Evolutionary conservation across 2,329 filamentous ascomycete genomes (phyloP).

Genomic region (Xylariaceae sp.): DNA sequence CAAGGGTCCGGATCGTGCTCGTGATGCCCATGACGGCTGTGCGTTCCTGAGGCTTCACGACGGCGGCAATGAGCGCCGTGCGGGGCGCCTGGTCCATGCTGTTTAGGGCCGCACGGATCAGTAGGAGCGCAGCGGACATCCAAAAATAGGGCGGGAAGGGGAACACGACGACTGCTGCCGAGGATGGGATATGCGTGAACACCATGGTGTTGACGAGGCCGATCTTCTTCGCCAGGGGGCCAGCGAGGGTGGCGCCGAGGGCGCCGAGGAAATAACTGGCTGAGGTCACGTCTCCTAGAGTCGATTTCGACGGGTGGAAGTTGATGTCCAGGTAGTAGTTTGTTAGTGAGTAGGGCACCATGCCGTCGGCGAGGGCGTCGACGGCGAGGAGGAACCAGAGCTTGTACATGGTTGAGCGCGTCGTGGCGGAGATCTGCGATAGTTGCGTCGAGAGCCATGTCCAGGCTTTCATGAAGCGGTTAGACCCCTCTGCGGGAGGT

Average conservation of each 20-base stretch:
- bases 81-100: slow-evolving; percentile 66
- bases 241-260: slow-evolving; percentile 51
- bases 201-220: slow-evolving; percentile 62
- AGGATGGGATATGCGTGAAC: slow-evolving; percentile 58
- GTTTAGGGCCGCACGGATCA: slow-evolving; percentile 57
- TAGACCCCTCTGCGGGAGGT: slow-evolving; percentile 11
- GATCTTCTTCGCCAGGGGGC: slow-evolving; percentile 51
- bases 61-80: slow-evolving; percentile 60
- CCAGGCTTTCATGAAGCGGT: slow-evolving; percentile 16
- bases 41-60: slow-evolving; percentile 58
- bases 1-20: slow-evolving; percentile 53
- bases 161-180: slow-evolving; percentile 55
- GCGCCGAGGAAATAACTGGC: slow-evolving; percentile 49
- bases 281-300: slow-evolving; percentile 55
- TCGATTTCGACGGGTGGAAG: slow-evolving; percentile 51
- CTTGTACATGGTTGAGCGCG: slow-evolving; percentile 55
- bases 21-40: slow-evolving; percentile 69
- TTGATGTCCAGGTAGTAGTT: slow-evolving; percentile 55
- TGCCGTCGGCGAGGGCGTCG: slow-evolving; percentile 61
- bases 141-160: slow-evolving; percentile 48
- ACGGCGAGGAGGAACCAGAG: slow-evolving; percentile 60
- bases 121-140: slow-evolving; percentile 49
- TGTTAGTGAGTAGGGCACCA: slow-evolving; percentile 54
- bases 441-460: slow-evolving; percentile 36
- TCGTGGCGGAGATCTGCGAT: slow-evolving; percentile 52